A percentile compares a stretch with the other conserved stretches of the same genome.
Conservation (phyloP, 495 filamentous ascomycete genomes). For the Lepidopterella palustris region DNA sequence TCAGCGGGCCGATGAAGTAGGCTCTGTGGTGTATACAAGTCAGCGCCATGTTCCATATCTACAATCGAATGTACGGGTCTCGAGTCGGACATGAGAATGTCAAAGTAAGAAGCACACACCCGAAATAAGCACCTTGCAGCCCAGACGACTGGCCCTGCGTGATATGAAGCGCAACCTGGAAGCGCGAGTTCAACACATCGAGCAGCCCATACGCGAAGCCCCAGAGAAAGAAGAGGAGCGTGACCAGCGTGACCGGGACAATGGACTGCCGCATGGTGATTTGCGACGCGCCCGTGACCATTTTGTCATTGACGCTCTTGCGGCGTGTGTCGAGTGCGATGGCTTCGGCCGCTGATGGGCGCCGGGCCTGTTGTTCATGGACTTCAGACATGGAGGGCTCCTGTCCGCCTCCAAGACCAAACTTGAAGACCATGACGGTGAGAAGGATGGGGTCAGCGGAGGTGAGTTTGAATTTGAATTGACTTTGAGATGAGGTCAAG, state of each 20-base stretch:
- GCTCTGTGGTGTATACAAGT: slow-evolving; percentile 29
- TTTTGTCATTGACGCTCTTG: slow-evolving; percentile 30
- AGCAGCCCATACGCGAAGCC: slow-evolving; percentile 51
- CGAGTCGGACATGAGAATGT: neutral
- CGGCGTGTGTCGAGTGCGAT: slow-evolving; percentile 23
- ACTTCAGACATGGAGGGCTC: slow-evolving; percentile 32
- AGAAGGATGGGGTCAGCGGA: neutral
- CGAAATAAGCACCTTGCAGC: slow-evolving; percentile 48
- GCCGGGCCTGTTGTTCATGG: slow-evolving; percentile 30
- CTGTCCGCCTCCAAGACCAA: slow-evolving; percentile 11
- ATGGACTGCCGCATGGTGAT: slow-evolving; percentile 33
- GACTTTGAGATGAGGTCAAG: neutral
- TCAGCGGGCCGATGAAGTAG: slow-evolving; percentile 59
- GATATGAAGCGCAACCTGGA: slow-evolving; percentile 46
- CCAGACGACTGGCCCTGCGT: slow-evolving; percentile 40
- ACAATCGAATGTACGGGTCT: too few species aligned
- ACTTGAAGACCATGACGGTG: neutral
- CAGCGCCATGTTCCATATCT: too few species aligned
- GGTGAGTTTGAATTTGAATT: neutral
- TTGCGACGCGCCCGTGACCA: slow-evolving; percentile 32
- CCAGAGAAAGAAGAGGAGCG: slow-evolving; percentile 38
- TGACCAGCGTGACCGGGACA: slow-evolving; percentile 32
- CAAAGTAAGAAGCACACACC: slow-evolving; percentile 14
- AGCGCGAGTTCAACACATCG: slow-evolving; percentile 50
- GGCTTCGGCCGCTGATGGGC: slow-evolving; percentile 30